Evolutionary conservation across 768 basidiomycete genomes (phyloP).

Genomic region (Lactarius psammicola): DNA sequence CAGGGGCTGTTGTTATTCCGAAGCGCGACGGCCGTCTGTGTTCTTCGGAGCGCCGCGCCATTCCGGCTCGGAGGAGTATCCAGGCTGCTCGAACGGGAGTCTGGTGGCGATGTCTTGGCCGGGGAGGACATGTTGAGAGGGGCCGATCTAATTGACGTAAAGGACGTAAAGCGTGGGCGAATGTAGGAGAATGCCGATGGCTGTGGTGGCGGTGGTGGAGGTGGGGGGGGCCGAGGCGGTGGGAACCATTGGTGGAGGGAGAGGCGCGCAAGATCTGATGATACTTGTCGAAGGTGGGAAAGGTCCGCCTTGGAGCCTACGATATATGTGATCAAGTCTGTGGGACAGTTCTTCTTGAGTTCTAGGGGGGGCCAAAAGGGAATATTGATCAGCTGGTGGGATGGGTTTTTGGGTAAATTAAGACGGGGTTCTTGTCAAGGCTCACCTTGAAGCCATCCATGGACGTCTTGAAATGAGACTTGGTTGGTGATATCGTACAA

Average conservation of each 20-base stretch:
- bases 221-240: slow-evolving; percentile 66
- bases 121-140: slow-evolving; percentile 47
- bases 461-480: slow-evolving; percentile 84
- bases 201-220: slow-evolving; percentile 58
- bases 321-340: slow-evolving; percentile 90
- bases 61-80: slow-evolving; percentile 50
- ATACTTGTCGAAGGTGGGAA: slow-evolving; percentile 66
- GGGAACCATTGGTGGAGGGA: slow-evolving; percentile 88
- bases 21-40: slow-evolving; percentile 35
- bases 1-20: slow-evolving; percentile 20
- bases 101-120: slow-evolving; percentile 49
- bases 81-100: slow-evolving; percentile 60
- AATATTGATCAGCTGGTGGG: slow-evolving; percentile 14
- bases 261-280: slow-evolving; percentile 78
- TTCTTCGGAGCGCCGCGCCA: slow-evolving; percentile 40
- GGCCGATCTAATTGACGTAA: slow-evolving; percentile 63
- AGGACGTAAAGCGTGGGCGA: slow-evolving; percentile 74
- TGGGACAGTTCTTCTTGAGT: slow-evolving; percentile 84
- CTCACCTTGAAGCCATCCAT: slow-evolving; percentile 87
- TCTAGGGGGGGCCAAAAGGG: slow-evolving; percentile 57
- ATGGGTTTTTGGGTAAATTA: slow-evolving; percentile 3
- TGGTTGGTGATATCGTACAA: slow-evolving; percentile 95
- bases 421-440: slow-evolving; percentile 8
- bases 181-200: slow-evolving; percentile 71
- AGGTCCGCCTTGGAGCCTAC: slow-evolving; percentile 93